These are phyloP conservation scores for Biscogniauxia sp. DNA, from an alignment of 2,329 filamentous ascomycete genomes.

Conservation along the genomic window DNA sequence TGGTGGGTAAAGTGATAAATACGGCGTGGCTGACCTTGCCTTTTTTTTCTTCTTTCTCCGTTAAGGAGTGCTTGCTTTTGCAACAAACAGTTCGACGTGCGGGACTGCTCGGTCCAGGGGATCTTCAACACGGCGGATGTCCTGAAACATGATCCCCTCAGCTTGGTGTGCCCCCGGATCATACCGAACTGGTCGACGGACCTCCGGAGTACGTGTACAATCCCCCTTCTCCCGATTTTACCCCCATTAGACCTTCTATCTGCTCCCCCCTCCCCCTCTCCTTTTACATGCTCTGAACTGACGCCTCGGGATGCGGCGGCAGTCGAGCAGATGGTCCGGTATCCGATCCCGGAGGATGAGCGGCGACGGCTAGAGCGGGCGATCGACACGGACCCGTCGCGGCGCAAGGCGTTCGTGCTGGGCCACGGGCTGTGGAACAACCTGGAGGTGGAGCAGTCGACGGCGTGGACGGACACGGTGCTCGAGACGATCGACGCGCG, in stretches of 20 bases:
- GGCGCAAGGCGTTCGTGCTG: constrained; percentile 42
- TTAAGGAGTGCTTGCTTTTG: constrained; percentile 44
- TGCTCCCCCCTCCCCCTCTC: no score
- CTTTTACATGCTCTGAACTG: constrained; percentile 8
- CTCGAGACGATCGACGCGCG: constrained; percentile 30
- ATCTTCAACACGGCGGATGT: constrained; percentile 48
- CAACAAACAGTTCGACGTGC: constrained; percentile 48
- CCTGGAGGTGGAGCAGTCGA: constrained; percentile 39
- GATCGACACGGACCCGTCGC: constrained; percentile 30
- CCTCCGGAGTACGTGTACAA: constrained; percentile 23
- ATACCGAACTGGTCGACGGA: constrained; percentile 30
- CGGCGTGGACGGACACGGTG: constrained; percentile 40
- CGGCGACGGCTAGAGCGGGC: constrained; percentile 35
- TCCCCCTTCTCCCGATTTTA: neutral
- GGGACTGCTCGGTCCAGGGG: constrained; percentile 46
- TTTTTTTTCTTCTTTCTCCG: no score
- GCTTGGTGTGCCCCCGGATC: constrained; percentile 38
- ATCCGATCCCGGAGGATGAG: constrained; percentile 41
- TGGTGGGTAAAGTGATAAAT: no score
- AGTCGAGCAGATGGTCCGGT: constrained; percentile 44
- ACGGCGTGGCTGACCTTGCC: no score
- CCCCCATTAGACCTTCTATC: neutral
- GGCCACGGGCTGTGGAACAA: constrained; percentile 49
- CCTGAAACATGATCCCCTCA: constrained; percentile 39
- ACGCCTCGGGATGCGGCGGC: neutral